These are phyloP conservation scores for Bisporella sp. DNA, from an alignment of 2,329 filamentous ascomycete genomes.

Conservation along the genomic window DNA sequence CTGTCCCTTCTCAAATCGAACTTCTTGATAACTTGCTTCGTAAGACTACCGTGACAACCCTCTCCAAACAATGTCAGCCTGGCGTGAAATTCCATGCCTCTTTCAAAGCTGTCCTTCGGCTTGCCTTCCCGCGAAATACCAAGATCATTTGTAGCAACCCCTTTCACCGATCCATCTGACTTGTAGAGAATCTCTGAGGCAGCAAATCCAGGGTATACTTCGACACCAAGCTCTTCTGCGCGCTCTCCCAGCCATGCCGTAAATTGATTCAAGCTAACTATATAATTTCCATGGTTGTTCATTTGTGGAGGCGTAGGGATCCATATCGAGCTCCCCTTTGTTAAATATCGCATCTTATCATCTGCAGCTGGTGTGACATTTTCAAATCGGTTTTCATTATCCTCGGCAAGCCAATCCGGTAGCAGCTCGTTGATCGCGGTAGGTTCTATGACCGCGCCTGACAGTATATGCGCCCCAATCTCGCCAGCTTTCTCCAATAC, in stretches of 20 bases:
- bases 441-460: conserved; percentile 91
- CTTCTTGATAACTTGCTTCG: conserved; percentile 91
- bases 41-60: conserved; percentile 91
- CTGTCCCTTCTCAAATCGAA: conserved; percentile 85
- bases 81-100: conserved; percentile 98
- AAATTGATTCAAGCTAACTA: conserved; percentile 90
- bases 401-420: conserved; percentile 86
- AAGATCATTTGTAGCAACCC: conserved; percentile 92
- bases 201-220: conserved; percentile 93
- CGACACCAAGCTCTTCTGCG: conserved; percentile 93
- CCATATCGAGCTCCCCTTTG: conserved; percentile 69
- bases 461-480: conserved; percentile 89
- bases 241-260: conserved; percentile 93
- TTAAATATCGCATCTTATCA: conserved; percentile 93
- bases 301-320: conserved; percentile 91
- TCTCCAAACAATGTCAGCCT: conserved; percentile 86
- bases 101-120: conserved; percentile 85
- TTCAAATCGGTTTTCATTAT: conserved; percentile 83
- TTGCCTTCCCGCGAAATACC: conserved; percentile 76
- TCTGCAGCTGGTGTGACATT: conserved; percentile 74
- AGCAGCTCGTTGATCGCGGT: conserved; percentile 82
- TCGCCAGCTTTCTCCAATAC: conserved; percentile 94
- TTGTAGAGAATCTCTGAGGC: conserved; percentile 88
- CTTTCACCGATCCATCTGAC: conserved; percentile 79
- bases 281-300: conserved; percentile 97